A percentile compares a stretch with the other conserved stretches of the same genome.
These are phyloP conservation scores for Bidens hawaiensis DNA, from an alignment of 140 eudicot species.

Conservation along the genomic window DNA sequence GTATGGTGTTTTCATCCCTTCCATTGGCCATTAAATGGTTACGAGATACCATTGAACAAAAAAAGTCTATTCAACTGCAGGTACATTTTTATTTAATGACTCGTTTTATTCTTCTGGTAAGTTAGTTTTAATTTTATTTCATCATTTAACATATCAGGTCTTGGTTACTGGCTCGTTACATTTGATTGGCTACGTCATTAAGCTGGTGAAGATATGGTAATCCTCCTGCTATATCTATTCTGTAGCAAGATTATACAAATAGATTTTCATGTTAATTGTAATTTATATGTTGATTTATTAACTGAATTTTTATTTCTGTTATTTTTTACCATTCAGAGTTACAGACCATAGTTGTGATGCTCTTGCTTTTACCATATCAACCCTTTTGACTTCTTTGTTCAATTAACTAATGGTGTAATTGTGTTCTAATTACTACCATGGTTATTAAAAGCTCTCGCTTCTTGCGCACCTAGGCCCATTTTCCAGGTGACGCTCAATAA, in stretches of 20 bases:
- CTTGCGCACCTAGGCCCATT: too few species aligned
- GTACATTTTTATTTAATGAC: slow-evolving; percentile 35
- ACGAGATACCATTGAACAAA: slow-evolving; percentile 53
- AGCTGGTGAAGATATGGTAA: slow-evolving; percentile 62
- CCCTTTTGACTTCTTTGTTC: too few species aligned
- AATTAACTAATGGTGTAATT: too few species aligned
- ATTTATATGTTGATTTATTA: not conserved
- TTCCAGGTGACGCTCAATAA: too few species aligned
- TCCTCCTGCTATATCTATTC: not conserved
- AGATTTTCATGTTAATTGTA: not conserved
- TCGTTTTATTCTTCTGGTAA: not conserved
- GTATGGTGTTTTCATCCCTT: slow-evolving; percentile 80
- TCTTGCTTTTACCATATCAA: not conserved
- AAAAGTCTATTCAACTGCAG: slow-evolving; percentile 71
- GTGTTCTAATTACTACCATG: too few species aligned
- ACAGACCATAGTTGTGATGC: not conserved
- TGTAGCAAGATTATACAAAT: not conserved
- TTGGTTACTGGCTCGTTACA: slow-evolving; percentile 92
- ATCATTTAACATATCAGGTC: slow-evolving; percentile 50
- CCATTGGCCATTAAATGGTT: slow-evolving; percentile 87
- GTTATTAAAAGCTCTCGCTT: too few species aligned
- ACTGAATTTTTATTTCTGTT: not conserved
- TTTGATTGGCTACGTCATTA: slow-evolving; percentile 79
- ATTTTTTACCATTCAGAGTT: not conserved
- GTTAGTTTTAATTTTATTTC: not conserved